These are phyloP conservation scores for Tolypocladium guangdongense DNA, from an alignment of 2,329 filamentous ascomycete genomes.

Conservation along the genomic window DNA sequence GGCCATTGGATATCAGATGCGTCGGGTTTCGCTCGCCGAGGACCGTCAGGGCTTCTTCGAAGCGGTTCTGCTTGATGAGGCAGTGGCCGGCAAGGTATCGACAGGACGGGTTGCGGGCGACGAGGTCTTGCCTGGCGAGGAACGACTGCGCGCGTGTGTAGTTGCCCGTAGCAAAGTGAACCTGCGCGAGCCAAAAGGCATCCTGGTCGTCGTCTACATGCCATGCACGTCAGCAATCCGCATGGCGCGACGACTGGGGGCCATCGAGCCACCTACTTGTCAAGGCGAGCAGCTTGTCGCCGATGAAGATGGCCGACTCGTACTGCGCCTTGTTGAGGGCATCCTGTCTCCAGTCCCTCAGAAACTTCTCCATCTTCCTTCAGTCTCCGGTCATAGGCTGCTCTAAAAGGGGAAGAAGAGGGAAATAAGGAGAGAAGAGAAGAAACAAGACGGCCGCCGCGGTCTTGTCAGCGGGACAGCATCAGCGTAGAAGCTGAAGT, in stretches of 20 bases:
- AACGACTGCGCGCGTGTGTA: slow-evolving; percentile 86
- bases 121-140: slow-evolving; percentile 72
- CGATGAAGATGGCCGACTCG: slow-evolving; percentile 92
- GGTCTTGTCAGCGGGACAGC: neutral
- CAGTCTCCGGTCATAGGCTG: neutral
- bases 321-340: slow-evolving; percentile 93
- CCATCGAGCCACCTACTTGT: slow-evolving; percentile 55
- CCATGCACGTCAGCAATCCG: neutral
- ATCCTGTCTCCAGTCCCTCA: slow-evolving; percentile 91
- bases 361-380: slow-evolving; percentile 73
- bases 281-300: slow-evolving; percentile 89
- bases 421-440: too few relatives aligned
- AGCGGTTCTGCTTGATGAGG: slow-evolving; percentile 82
- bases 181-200: slow-evolving; percentile 95
- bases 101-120: slow-evolving; percentile 72
- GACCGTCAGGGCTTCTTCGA: slow-evolving; percentile 75
- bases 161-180: slow-evolving; percentile 91
- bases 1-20: slow-evolving; percentile 60
- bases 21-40: slow-evolving; percentile 91
- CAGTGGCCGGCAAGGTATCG: slow-evolving; percentile 91
- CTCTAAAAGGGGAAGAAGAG: neutral
- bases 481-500: neutral
- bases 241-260: neutral
- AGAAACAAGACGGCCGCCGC: neutral
- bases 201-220: slow-evolving; percentile 76